Evolutionary conservation across 306 rosid genomes (phyloP).

Genomic region (Mimosa bimucronata): DNA sequence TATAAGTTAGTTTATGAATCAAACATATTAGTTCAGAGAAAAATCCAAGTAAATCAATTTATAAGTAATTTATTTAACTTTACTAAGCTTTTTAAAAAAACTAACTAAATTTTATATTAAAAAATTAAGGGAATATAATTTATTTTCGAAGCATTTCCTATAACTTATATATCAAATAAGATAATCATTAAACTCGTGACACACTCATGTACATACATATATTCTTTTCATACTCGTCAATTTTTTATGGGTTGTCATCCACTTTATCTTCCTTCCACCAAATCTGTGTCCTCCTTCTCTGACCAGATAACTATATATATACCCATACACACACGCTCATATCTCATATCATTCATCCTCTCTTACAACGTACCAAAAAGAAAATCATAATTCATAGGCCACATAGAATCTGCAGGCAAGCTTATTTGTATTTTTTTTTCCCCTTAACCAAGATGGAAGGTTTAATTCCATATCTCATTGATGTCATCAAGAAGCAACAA

Average conservation of each 20-base stretch:
- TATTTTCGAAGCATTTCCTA: too few species aligned
- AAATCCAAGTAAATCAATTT: too few species aligned
- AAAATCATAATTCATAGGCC: not conserved
- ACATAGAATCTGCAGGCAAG: not conserved
- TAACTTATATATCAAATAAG: too few species aligned
- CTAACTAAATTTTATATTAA: too few species aligned
- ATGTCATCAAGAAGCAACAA: slow-evolving; percentile 55
- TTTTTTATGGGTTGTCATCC: not conserved
- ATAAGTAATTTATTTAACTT: too few species aligned
- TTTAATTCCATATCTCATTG: slow-evolving; percentile 66
- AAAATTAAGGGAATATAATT: too few species aligned
- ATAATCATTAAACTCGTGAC: not conserved
- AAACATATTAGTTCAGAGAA: too few species aligned
- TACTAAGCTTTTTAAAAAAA: too few species aligned
- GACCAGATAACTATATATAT: not conserved
- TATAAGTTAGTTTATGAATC: too few species aligned
- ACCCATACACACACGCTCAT: not conserved
- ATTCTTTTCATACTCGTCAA: not conserved
- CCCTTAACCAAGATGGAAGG: slow-evolving; percentile 80
- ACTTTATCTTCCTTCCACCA: not conserved
- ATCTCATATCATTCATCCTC: not conserved
- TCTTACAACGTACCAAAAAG: too few species aligned
- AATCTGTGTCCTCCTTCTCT: not conserved
- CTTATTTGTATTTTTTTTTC: too few species aligned
- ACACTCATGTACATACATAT: not conserved